phyloP scores from a whole-genome alignment of 805 yeast species.

The Yamadazyma insecticola region DNA sequence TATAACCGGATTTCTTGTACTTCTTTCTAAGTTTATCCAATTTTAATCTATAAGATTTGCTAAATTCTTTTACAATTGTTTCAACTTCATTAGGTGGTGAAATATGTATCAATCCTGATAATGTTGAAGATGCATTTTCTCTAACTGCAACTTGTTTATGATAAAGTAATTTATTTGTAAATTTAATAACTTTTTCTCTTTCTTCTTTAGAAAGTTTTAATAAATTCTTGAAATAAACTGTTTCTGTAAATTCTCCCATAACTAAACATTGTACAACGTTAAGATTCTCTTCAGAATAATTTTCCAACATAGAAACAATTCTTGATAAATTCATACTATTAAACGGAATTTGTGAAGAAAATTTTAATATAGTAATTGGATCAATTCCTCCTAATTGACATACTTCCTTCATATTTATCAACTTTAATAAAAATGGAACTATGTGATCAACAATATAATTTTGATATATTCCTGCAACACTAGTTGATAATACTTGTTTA shows the following conservation, averaged over 20 bases:
- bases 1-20: slow-evolving; percentile 36
- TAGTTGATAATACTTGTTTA: slow-evolving; percentile 47
- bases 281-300: slow-evolving; percentile 25
- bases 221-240: slow-evolving; percentile 65
- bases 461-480: slow-evolving; percentile 49
- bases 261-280: slow-evolving; percentile 52
- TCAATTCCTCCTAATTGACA: slow-evolving; percentile 63
- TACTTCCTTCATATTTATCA: slow-evolving; percentile 71
- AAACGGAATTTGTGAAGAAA: slow-evolving; percentile 41
- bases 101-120: slow-evolving; percentile 77
- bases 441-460: slow-evolving; percentile 47
- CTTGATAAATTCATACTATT: slow-evolving; percentile 14
- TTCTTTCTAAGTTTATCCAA: slow-evolving; percentile 39
- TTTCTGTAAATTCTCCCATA: slow-evolving; percentile 65
- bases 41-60: slow-evolving; percentile 22
- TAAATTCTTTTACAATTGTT: slow-evolving; percentile 36
- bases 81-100: slow-evolving; percentile 46
- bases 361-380: slow-evolving; percentile 44
- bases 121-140: slow-evolving; percentile 62
- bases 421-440: slow-evolving; percentile 63
- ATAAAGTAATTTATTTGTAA: slow-evolving; percentile 50
- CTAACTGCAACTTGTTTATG: slow-evolving; percentile 72
- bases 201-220: slow-evolving; percentile 47
- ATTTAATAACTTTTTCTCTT: slow-evolving; percentile 44
- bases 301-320: slow-evolving; percentile 37